Evolutionary conservation across 768 basidiomycete genomes (phyloP).

Genomic region (Hysterangium stoloniferum): DNA sequence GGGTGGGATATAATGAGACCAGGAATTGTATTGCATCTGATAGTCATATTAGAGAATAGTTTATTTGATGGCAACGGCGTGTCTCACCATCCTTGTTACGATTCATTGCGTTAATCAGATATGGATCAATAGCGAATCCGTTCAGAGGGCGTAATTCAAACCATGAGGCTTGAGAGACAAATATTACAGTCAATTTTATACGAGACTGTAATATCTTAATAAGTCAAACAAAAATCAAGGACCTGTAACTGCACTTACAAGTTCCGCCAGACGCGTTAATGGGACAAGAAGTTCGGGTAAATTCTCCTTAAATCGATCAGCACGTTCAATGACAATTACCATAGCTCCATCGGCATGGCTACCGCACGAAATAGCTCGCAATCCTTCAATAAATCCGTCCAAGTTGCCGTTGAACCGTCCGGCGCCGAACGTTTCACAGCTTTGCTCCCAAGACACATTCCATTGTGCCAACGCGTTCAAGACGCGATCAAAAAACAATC

Average conservation of each 20-base stretch:
- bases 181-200: conserved; percentile 50
- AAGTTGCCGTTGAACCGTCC: conserved; percentile 53
- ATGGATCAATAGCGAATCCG: conserved; percentile 68
- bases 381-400: conserved; percentile 64
- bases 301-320: conserved; percentile 54
- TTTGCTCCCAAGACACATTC: conserved; percentile 50
- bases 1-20: conserved; percentile 10
- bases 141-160: conserved; percentile 61
- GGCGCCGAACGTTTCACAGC: conserved; percentile 41
- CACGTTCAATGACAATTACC: conserved; percentile 58
- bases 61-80: neutral
- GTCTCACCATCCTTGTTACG: conserved; percentile 47
- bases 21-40: neutral
- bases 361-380: conserved; percentile 28
- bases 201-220: conserved; percentile 36
- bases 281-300: conserved; percentile 64
- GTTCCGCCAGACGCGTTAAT: conserved; percentile 59
- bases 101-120: conserved; percentile 48
- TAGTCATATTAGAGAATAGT: neutral
- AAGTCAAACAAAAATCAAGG: conserved; percentile 6
- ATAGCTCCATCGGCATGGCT: conserved; percentile 30
- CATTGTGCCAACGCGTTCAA: conserved; percentile 54
- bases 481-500: conserved; percentile 58
- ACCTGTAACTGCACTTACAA: conserved; percentile 38
- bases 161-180: conserved; percentile 63